Conservation (phyloP, 139 green algal genomes). For the Chlorella sp. region DNA sequence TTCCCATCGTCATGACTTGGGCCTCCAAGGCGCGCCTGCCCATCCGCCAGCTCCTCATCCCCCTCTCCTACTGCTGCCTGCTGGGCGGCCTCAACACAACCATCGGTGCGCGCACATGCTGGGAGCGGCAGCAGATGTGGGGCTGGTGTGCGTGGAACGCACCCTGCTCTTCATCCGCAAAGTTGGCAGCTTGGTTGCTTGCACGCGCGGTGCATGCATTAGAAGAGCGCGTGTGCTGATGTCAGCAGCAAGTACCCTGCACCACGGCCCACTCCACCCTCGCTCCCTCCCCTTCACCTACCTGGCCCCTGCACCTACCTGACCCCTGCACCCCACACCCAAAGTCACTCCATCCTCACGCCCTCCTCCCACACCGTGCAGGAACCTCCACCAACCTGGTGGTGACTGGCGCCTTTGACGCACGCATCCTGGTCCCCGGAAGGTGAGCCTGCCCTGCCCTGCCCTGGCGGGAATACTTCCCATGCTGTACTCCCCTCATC, state of each 20-base stretch:
- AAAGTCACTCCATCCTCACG: conserved; percentile 69
- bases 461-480: no score
- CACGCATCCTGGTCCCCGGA: conserved; percentile 33
- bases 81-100: conserved; percentile 69
- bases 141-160: neutral
- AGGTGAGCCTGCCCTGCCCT: neutral
- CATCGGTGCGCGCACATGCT: conserved; percentile 47
- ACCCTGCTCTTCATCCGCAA: neutral
- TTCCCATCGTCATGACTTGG: conserved; percentile 52
- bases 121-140: no score
- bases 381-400: conserved; percentile 71
- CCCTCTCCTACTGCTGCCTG: conserved; percentile 66
- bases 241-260: no score
- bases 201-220: no score
- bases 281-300: no score
- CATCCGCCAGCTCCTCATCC: conserved; percentile 70
- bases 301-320: no score
- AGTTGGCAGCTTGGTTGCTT: no score
- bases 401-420: conserved; percentile 56
- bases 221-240: no score
- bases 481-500: no score
- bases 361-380: conserved; percentile 58
- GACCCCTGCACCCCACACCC: no score
- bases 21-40: conserved; percentile 41
- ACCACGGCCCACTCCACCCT: no score